Percentiles rank a stretch among this genome's conserved stretches.
These are phyloP conservation scores for Neofusicoccum sp. DNA, from an alignment of 2,329 filamentous ascomycete species.

Conservation along the genomic window DNA sequence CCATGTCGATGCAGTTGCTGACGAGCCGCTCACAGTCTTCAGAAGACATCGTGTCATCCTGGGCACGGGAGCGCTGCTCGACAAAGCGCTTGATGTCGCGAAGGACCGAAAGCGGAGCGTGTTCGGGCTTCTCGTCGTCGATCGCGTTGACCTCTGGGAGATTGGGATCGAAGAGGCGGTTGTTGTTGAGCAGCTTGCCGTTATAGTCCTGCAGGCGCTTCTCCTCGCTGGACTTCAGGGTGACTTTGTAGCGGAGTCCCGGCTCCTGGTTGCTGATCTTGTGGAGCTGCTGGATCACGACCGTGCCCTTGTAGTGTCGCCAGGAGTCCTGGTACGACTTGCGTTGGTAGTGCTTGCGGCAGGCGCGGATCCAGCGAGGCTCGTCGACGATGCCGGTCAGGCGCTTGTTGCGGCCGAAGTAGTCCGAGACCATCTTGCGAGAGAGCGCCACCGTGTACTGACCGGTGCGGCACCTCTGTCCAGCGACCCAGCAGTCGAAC, in stretches of 20 bases:
- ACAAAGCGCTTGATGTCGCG: constrained; percentile 24
- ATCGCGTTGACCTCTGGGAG: constrained; percentile 21
- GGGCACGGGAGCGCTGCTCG: constrained; percentile 23
- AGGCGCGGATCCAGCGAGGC: constrained; percentile 34
- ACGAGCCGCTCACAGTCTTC: constrained; percentile 25
- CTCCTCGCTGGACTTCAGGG: constrained; percentile 37
- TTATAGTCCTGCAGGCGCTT: constrained; percentile 30
- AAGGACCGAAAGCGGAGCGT: constrained; percentile 35
- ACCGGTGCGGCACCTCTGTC: constrained; percentile 29
- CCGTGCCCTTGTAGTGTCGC: constrained; percentile 33
- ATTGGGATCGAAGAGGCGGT: constrained; percentile 19
- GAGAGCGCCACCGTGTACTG: constrained; percentile 34
- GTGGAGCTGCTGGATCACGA: constrained; percentile 35
- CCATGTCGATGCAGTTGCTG: not conserved
- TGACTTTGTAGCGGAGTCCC: constrained; percentile 32
- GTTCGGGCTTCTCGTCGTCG: constrained; percentile 26
- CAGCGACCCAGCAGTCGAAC: constrained; percentile 4
- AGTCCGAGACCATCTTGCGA: constrained; percentile 40
- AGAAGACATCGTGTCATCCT: constrained; percentile 22
- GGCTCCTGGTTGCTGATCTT: constrained; percentile 32
- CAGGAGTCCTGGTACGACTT: constrained; percentile 38
- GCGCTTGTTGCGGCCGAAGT: constrained; percentile 40
- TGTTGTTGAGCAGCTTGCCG: constrained; percentile 26
- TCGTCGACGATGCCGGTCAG: constrained; percentile 30
- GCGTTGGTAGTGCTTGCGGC: constrained; percentile 43